A percentile compares a stretch with the other conserved stretches of the same genome.
phyloP scores from a whole-genome alignment of 2,329 filamentous ascomycete genomes.

The Paecilomyces variotii region DNA sequence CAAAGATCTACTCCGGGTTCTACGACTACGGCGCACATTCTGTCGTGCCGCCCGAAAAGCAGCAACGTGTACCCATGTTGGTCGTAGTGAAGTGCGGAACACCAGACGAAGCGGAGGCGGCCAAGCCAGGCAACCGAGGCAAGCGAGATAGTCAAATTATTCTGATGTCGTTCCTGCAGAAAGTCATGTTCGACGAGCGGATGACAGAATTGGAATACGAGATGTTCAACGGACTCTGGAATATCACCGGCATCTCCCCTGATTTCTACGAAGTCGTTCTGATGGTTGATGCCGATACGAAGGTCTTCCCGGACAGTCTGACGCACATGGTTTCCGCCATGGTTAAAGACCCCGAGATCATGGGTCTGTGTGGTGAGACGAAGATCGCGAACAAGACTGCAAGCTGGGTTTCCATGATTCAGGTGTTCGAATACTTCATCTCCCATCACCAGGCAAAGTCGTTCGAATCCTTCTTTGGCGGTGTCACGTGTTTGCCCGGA shows the following conservation, averaged over 20 bases:
- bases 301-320: constrained; percentile 95
- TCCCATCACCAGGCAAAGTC: constrained; percentile 95
- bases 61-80: constrained; percentile 97
- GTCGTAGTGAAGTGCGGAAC: constrained; percentile 93
- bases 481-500: constrained; percentile 95
- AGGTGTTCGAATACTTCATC: constrained; percentile 98
- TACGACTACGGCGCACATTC: constrained; percentile 89
- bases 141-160: constrained; percentile 99
- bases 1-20: constrained; percentile 95
- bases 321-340: constrained; percentile 99
- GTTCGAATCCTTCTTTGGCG: constrained; percentile 96
- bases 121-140: constrained; percentile 93
- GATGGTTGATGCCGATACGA: constrained; percentile 99
- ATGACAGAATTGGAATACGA: constrained; percentile 99
- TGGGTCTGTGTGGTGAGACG: constrained; percentile 97
- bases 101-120: constrained; percentile 68
- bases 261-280: constrained; percentile 97
- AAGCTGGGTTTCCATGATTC: constrained; percentile 94
- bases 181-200: constrained; percentile 99
- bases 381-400: constrained; percentile 98
- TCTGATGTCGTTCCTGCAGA: constrained; percentile 97
- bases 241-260: constrained; percentile 94
- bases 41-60: constrained; percentile 70
- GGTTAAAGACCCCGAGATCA: constrained; percentile 98
- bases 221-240: constrained; percentile 99